Evolutionary conservation across 2,329 filamentous ascomycete species (phyloP), one percentile per base, ranked within the genome.

Genomic region (Chaetomium sp.): DNA sequence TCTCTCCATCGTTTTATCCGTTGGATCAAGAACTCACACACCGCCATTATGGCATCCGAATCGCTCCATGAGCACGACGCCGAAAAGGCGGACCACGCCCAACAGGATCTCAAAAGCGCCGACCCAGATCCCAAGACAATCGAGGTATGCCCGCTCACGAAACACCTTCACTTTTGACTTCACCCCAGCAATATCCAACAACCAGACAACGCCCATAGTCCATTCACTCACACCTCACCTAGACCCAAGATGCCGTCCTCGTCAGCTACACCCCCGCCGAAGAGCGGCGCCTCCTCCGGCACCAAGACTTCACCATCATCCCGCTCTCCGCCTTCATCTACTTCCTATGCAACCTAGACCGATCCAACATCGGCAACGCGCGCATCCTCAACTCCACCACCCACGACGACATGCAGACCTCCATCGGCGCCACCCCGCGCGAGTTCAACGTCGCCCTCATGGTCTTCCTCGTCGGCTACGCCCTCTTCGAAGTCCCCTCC

Each of bases 291-390:
- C 54, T 65, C 10, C 46, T 65, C 45, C 52, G 77, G 69, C 83
- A 80, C 62, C 82, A 86, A 63, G 85, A 88, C 66, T 57, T 80
- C 14, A 76, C 79, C 53, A 85, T 88, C 55, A 72, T 87, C 11
- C 84, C 85, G 1, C 70, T 87, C 11, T 80, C 76, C n/a, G 80
- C 81, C 6, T 72, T 69, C 52, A 85, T 88, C 50, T 87, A 86
- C 67, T 75, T 88, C 46, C 75, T 88, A 27, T 85, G 81, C 69
- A 87, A 85, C 66, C 76, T 88, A 32, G 85, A 88, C 68, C 75
- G 82, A 44, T 79, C 81, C 54, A 88, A 88, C 68, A 87, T 88
- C 55, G 84, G 83, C 65, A 86, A 86, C 66, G 83, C 84, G 43
- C 84, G 81, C 68, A 80, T 87, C 33, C 74, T 88, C 59, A 87